Evolutionary conservation across 495 filamentous ascomycete genomes (phyloP), one percentile per base, ranked within the genome.

Genomic region (Ramalina intermedia): DNA sequence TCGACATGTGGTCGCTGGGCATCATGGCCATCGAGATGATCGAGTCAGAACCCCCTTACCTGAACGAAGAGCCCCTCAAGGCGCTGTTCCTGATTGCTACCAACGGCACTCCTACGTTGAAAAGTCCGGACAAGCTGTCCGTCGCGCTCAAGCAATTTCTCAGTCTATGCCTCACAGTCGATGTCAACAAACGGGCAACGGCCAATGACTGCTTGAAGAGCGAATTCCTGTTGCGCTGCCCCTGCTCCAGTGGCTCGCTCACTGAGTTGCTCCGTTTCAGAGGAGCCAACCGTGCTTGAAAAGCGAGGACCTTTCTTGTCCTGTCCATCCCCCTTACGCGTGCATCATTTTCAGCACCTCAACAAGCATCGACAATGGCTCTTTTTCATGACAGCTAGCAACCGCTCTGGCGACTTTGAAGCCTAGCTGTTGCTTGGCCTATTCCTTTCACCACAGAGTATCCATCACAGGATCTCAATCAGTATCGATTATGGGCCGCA

Each of bases 21-120:
- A 98, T 98, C 69, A 98, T 96, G 91, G 90, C 91, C 37, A 98
- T 98, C 56, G 91, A 98, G 70, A 95, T 98, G 93, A 98, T 98
- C 60, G 93, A 98, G 66, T 90, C 85, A 11, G 91, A 98, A 61
- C 91, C 91, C 6, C 91, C 91, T 0, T 96, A 98, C 64, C 76
- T 96, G 23, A 96, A 96, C 65, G 91, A 96, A 65, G 90, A 96
- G 66, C 91, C 91, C 0, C 76, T 98, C 29, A 98, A 96, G 72
- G 91, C 85, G 12, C 77, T 98, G 41, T 98, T 93, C 58, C 78
- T 96, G 36, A 96, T 98, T 59, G 91, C 91, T 33, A 98, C 93
- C 51, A 94, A 98, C 61, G 93, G 93, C 52, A 96, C 93, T 5
- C 91, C 91, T 12, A 80, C 87, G 17, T 75, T 98, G 42, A 96